Percentiles rank a stretch among this genome's conserved stretches.
These are phyloP conservation scores for Meredithiella fracta DNA, from an alignment of 2,329 filamentous ascomycete genomes.

Conservation along the genomic window DNA sequence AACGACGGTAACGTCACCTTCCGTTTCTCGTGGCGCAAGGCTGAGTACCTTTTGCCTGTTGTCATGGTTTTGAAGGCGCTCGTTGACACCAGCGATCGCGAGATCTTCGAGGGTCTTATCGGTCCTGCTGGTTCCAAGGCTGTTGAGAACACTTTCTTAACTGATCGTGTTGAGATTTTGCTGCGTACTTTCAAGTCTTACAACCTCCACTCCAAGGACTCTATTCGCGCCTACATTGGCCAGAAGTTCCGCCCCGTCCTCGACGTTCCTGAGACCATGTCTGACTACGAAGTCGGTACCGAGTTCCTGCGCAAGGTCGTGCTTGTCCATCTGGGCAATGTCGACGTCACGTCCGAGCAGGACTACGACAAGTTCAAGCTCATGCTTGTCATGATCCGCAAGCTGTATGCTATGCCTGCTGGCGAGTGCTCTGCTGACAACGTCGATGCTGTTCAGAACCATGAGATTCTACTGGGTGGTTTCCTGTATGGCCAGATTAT, in stretches of 20 bases:
- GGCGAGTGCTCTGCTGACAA: constrained; percentile 91
- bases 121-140: constrained; percentile 62
- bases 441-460: constrained; percentile 89
- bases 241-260: constrained; percentile 82
- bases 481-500: constrained; percentile 90
- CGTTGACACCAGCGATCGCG: constrained; percentile 86
- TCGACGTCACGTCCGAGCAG: constrained; percentile 67
- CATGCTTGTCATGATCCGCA: constrained; percentile 89
- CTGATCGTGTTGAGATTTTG: constrained; percentile 81
- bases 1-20: constrained; percentile 93
- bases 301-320: constrained; percentile 85
- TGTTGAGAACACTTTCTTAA: constrained; percentile 77
- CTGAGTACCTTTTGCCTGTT: constrained; percentile 86
- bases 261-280: constrained; percentile 66
- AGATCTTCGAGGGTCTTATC: constrained; percentile 88
- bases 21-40: constrained; percentile 94
- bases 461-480: constrained; percentile 84
- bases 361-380: constrained; percentile 87
- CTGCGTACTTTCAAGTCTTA: constrained; percentile 89
- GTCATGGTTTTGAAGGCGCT: constrained; percentile 96
- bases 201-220: constrained; percentile 60
- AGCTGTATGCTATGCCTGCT: constrained; percentile 82
- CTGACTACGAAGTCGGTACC: constrained; percentile 74
- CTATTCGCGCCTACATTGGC: constrained; percentile 75
- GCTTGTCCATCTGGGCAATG: constrained; percentile 75